Conservation (phyloP, 2,329 filamentous ascomycete genomes). For the Coleophoma eucalyptorum region DNA sequence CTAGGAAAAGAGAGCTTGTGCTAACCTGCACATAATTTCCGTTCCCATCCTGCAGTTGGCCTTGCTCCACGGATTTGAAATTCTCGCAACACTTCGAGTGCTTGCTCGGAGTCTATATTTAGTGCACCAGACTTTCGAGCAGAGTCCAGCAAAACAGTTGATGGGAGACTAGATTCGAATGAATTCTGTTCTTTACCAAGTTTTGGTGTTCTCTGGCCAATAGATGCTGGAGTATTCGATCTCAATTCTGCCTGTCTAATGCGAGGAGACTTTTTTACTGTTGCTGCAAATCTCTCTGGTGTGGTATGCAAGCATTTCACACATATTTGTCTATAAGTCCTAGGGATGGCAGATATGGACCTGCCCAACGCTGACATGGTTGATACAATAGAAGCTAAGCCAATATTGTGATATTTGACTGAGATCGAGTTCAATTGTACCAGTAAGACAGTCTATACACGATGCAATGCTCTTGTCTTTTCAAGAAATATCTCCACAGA, state of each 20-base stretch:
- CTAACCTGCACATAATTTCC: slow-evolving; percentile 17
- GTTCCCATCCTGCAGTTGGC: slow-evolving; percentile 10
- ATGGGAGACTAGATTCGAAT: slow-evolving; percentile 16
- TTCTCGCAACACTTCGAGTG: slow-evolving; percentile 17
- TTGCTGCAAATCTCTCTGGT: neutral
- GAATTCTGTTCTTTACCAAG: slow-evolving; percentile 1
- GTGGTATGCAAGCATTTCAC: slow-evolving; percentile 4
- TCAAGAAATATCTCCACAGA: no score
- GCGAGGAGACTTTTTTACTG: neutral
- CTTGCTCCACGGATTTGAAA: slow-evolving; percentile 6
- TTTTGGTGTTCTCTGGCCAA: neutral
- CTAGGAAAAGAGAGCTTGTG: neutral
- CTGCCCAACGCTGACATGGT: no score
- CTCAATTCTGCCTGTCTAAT: neutral
- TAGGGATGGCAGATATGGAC: no score
- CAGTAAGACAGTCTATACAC: no score
- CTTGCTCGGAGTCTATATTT: slow-evolving; percentile 14
- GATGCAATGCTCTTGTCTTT: no score
- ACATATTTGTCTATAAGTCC: no score
- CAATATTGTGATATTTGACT: no score
- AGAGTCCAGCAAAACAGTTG: slow-evolving; percentile 14
- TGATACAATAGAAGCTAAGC: no score
- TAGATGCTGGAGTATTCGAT: neutral
- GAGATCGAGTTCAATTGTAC: no score
- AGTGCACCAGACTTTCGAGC: slow-evolving; percentile 20